Evolutionary conservation across 805 yeast species (phyloP).

Genomic region (Wickerhamomyces xylosicus): DNA sequence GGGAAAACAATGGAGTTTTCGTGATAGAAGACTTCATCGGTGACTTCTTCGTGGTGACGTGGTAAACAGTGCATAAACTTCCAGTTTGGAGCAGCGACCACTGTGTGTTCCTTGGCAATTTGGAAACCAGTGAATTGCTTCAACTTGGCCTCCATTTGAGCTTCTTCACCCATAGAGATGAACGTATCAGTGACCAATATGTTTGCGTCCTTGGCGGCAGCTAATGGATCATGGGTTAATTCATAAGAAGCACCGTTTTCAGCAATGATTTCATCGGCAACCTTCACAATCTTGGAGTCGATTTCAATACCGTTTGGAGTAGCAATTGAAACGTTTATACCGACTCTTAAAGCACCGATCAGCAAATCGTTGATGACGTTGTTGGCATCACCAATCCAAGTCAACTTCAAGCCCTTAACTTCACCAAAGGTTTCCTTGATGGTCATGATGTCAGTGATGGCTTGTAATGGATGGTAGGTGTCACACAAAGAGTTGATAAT

Average conservation of each 20-base stretch:
- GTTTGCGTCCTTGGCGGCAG: slow-evolving; percentile 66
- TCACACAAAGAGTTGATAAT: slow-evolving; percentile 92
- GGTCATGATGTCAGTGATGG: slow-evolving; percentile 83
- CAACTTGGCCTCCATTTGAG: slow-evolving; percentile 59
- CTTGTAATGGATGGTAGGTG: slow-evolving; percentile 88
- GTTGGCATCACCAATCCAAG: slow-evolving; percentile 97
- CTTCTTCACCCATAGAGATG: slow-evolving; percentile 96
- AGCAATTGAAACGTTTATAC: slow-evolving; percentile 77
- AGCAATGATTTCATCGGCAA: slow-evolving; percentile 42
- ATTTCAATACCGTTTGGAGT: slow-evolving; percentile 71
- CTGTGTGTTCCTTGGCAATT: slow-evolving; percentile 57
- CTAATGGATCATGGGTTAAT: slow-evolving; percentile 61
- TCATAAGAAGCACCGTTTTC: slow-evolving; percentile 44
- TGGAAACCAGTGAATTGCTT: slow-evolving; percentile 83
- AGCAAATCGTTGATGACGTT: slow-evolving; percentile 92
- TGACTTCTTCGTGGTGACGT: slow-evolving; percentile 89
- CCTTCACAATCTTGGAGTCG: slow-evolving; percentile 38
- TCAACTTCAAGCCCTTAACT: slow-evolving; percentile 53
- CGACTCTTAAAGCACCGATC: slow-evolving; percentile 75
- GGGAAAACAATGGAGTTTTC: slow-evolving; percentile 79
- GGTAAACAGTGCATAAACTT: slow-evolving; percentile 98
- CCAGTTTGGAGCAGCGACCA: slow-evolving; percentile 57
- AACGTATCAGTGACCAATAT: slow-evolving; percentile 93
- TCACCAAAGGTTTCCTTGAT: slow-evolving; percentile 67
- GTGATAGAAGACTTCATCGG: slow-evolving; percentile 85